Evolutionary conservation across 352 stramenopile species (phyloP), one percentile per base, ranked within the genome.

Genomic region (Phytophthora pini): DNA sequence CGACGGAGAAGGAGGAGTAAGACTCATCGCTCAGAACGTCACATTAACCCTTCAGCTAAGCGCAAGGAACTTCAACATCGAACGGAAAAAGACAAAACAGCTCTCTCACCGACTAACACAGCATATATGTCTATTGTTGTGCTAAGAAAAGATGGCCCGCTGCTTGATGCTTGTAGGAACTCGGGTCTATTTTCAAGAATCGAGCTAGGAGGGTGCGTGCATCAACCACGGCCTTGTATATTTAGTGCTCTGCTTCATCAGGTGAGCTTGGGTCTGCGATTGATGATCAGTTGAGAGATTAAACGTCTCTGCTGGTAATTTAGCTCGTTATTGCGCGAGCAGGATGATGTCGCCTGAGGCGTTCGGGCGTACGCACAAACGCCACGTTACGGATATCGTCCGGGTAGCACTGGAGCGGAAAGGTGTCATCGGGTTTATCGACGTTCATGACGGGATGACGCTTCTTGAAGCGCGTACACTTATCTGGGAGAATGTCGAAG

Each of bases 401-500:
- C 77, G 85, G 24, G 74, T 93, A 38, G 61, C 85, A 10, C 69
- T 93, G 20, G 85, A 93, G 58, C 68, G 64, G 8, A 68, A 71
- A 48, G 82, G 83, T 29, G 70, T 92, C 43, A 82, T 93, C 55
- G 85, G 85, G 34, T 93, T 92, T 44, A 93, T 93, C 41, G 75
- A 92, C 47, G 79, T 88, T 38, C 65, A 87, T 41, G 79, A 90
- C 20, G 65, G 48, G 38, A 91, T 90, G 80, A 91, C 68, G 29
- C 52, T 93, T 22, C 52, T 80, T 0, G 81, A 89, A 29, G 84
- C 82, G 9, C 82, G 84, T 9, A 66, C 71, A 12, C 63, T 87
- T 31, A 90, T 93, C 59, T 77, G 61, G 61, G 79, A 90, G 45
- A 90, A 88, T 46, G 80, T 93, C 10, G 84, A 93, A 43, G 74